These are phyloP conservation scores for Trichophyton schoenleinii DNA, from an alignment of 2,329 filamentous ascomycete genomes.

Conservation along the genomic window DNA sequence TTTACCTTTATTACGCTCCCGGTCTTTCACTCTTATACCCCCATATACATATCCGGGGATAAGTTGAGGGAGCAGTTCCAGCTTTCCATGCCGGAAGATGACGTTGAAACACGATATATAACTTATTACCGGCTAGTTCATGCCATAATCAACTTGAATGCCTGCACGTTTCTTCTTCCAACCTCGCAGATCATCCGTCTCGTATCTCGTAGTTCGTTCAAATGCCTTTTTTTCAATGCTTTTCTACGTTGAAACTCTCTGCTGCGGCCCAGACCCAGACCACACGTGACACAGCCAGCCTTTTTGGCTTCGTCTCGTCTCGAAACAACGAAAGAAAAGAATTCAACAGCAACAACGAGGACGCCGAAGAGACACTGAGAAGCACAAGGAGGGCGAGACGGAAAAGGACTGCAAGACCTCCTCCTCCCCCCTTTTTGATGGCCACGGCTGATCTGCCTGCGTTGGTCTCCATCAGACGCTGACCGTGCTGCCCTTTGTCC, in stretches of 20 bases:
- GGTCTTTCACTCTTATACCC: not conserved
- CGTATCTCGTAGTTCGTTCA: too few species aligned
- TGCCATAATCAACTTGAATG: not conserved
- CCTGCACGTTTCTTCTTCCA: not conserved
- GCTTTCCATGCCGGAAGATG: not conserved
- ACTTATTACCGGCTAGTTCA: not conserved
- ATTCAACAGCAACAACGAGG: too few species aligned
- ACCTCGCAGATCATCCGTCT: not conserved
- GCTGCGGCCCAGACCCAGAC: not conserved
- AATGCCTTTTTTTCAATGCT: too few species aligned
- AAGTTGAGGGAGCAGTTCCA: not conserved
- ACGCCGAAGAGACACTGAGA: not conserved
- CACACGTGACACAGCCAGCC: not conserved
- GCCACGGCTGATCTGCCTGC: too few species aligned
- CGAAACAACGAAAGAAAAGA: not conserved
- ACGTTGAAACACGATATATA: not conserved
- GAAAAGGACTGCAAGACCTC: too few species aligned
- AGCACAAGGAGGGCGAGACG: not conserved
- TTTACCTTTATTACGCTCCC: not conserved
- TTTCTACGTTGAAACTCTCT: not conserved
- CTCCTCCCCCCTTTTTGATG: too few species aligned
- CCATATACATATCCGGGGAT: not conserved
- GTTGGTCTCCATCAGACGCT: too few species aligned
- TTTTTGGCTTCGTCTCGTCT: not conserved
- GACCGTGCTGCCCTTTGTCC: not conserved